These are phyloP conservation scores for Pyrenophora tritici-repentis DNA, from an alignment of 2,329 filamentous ascomycete species.

Conservation along the genomic window DNA sequence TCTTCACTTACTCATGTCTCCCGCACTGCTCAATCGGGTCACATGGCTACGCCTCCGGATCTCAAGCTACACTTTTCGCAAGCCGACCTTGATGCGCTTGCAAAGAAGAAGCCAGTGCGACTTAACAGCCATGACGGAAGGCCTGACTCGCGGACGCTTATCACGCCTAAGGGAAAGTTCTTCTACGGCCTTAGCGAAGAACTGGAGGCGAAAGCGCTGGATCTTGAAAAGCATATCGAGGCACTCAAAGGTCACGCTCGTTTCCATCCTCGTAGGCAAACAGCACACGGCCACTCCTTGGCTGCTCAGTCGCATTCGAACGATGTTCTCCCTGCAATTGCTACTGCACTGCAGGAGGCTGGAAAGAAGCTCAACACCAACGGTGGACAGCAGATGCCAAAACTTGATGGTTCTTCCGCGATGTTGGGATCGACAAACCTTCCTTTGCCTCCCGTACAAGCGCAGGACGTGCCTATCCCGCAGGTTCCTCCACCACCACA, in stretches of 20 bases:
- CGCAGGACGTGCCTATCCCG: constrained; percentile 20
- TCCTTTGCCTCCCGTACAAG: constrained; percentile 31
- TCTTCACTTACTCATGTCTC: constrained; percentile 41
- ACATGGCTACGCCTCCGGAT: constrained; percentile 39
- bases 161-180: constrained; percentile 77
- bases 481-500: constrained; percentile 26
- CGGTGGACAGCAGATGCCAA: constrained; percentile 31
- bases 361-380: constrained; percentile 41
- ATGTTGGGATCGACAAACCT: constrained; percentile 30
- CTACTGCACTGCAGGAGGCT: constrained; percentile 44
- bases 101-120: constrained; percentile 61
- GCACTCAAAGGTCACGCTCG: constrained; percentile 34
- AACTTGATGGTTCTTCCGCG: constrained; percentile 29
- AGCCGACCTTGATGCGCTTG: constrained; percentile 53
- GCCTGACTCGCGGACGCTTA: constrained; percentile 64
- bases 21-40: constrained; percentile 24
- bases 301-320: constrained; percentile 27
- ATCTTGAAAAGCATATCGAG: constrained; percentile 62
- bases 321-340: constrained; percentile 43
- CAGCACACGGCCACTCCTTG: constrained; percentile 19
- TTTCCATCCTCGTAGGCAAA: constrained; percentile 38
- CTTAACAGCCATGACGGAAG: constrained; percentile 51
- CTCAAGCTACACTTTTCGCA: constrained; percentile 46
- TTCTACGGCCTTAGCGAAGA: constrained; percentile 71
- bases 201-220: constrained; percentile 72